These are phyloP conservation scores for Kalmusia sp. DNA, from an alignment of 2,329 filamentous ascomycete genomes.

Conservation along the genomic window DNA sequence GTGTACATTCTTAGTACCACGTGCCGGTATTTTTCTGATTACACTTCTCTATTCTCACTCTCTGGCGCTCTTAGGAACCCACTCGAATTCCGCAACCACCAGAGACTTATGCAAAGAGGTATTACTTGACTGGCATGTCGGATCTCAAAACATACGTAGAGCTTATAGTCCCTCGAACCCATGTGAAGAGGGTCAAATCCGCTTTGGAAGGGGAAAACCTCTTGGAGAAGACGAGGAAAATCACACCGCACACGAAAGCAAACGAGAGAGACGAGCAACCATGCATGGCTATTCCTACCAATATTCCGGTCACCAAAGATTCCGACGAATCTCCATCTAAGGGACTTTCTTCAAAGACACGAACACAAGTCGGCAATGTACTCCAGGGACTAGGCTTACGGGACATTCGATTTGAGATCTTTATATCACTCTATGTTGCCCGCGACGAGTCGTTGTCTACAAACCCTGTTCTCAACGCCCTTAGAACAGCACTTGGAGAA, in stretches of 20 bases:
- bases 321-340: no score
- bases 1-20: no score
- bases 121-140: no score
- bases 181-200: conserved; percentile 50
- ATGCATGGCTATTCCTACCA: conserved; percentile 32
- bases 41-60: no score
- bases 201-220: conserved; percentile 39
- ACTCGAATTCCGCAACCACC: no score
- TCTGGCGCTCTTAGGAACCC: no score
- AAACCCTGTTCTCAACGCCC: conserved; percentile 32
- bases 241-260: conserved; percentile 16
- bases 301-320: conserved; percentile 8
- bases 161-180: conserved; percentile 37
- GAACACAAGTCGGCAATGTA: not conserved
- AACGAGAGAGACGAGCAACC: not conserved
- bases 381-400: conserved; percentile 17
- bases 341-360: not conserved
- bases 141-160: not conserved
- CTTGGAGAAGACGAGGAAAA: conserved; percentile 40
- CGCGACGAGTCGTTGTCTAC: not conserved
- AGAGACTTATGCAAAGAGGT: no score
- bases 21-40: no score
- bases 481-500: conserved; percentile 20
- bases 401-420: conserved; percentile 19
- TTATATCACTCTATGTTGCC: conserved; percentile 15